Conservation (phyloP, 2,329 filamentous ascomycete species). For the Neonectria coccinea region DNA sequence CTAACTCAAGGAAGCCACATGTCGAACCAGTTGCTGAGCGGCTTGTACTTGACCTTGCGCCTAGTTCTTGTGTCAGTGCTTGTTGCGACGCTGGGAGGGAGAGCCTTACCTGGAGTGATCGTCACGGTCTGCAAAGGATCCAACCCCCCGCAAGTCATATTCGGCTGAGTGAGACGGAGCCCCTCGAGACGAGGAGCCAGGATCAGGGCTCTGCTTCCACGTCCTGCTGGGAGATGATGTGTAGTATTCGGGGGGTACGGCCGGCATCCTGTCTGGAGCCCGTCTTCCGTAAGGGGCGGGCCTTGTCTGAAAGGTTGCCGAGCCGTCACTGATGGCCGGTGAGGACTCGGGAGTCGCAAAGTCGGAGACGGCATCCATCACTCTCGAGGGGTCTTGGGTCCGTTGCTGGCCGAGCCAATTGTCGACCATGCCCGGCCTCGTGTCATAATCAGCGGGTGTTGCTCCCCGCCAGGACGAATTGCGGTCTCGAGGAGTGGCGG, state of each 20-base stretch:
- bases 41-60: conserved; percentile 44
- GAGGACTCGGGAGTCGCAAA: conserved; percentile 43
- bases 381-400: conserved; percentile 33
- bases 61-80: conserved; percentile 22
- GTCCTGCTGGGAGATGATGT: conserved; percentile 28
- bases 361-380: conserved; percentile 38
- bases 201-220: conserved; percentile 11
- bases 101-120: conserved; percentile 22
- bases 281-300: conserved; percentile 25
- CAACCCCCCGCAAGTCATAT: conserved; percentile 41
- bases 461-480: conserved; percentile 32
- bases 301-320: conserved; percentile 36
- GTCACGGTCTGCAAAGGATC: conserved; percentile 36
- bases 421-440: conserved; percentile 39
- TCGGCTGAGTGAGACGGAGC: conserved; percentile 29
- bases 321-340: conserved; percentile 43
- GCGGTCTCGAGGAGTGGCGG: conserved; percentile 37
- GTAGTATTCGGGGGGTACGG: conserved; percentile 30
- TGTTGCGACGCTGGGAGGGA: not conserved
- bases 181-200: conserved; percentile 32
- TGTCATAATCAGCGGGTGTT: conserved; percentile 34
- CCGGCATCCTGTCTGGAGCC: conserved; percentile 31
- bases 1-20: conserved; percentile 42
- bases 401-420: conserved; percentile 44
- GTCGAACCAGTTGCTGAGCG: conserved; percentile 45